Conservation (phyloP, 768 basidiomycete species). For the Auricularia cornea region DNA sequence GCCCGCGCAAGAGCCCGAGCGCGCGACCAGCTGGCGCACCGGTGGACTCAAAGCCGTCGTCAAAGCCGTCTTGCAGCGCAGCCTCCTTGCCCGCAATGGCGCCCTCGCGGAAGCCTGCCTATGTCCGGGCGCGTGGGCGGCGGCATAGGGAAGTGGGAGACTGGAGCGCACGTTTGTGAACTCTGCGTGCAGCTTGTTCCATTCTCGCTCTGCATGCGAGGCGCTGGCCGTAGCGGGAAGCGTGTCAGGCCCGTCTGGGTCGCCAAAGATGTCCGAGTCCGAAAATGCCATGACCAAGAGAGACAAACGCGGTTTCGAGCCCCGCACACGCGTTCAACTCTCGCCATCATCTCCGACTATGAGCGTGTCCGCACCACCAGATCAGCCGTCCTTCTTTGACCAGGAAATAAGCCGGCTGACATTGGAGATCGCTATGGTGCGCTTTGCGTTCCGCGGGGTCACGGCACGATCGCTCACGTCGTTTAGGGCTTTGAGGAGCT, state of each 20-base stretch:
- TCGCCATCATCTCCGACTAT: not conserved
- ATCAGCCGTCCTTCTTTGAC: conserved; percentile 57
- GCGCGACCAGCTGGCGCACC: conserved; percentile 71
- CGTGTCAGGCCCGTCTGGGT: not conserved
- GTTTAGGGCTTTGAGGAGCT: conserved; percentile 80
- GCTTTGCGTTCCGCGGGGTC: not conserved
- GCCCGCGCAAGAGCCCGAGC: conserved; percentile 70
- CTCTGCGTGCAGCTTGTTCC: conserved; percentile 56
- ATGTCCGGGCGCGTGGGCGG: not conserved
- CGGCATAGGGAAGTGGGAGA: conserved; percentile 5
- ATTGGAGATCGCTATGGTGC: conserved; percentile 63
- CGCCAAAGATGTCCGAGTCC: not conserved
- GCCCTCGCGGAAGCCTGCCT: conserved; percentile 96
- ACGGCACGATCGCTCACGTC: not conserved
- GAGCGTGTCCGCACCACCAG: conserved; percentile 15
- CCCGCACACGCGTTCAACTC: not conserved
- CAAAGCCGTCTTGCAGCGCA: conserved; percentile 84
- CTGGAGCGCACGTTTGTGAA: conserved; percentile 55
- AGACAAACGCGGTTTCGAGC: not conserved
- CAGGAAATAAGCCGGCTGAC: conserved; percentile 69
- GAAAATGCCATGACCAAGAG: not conserved
- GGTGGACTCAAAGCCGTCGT: conserved; percentile 65
- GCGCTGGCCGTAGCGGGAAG: not conserved
- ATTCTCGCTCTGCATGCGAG: conserved; percentile 35
- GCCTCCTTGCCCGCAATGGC: conserved; percentile 87